These are phyloP conservation scores for Aspergillus homomorphus DNA, from an alignment of 495 filamentous ascomycete genomes.

Conservation along the genomic window DNA sequence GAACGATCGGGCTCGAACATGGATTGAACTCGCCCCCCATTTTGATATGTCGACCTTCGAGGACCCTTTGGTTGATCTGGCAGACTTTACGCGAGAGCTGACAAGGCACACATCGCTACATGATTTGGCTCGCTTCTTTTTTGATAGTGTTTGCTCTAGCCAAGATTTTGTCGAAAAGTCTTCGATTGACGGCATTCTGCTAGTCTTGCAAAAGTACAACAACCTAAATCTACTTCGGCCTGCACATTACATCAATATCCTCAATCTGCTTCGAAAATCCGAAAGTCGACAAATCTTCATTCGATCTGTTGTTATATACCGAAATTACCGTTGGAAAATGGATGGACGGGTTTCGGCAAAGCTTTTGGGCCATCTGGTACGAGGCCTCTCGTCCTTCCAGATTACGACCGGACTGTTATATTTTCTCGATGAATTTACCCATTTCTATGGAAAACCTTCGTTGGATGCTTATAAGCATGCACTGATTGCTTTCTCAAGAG, in stretches of 20 bases:
- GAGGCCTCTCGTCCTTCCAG: conserved; percentile 21
- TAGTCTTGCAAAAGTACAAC: conserved; percentile 25
- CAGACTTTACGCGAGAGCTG: conserved; percentile 14
- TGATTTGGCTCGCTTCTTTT: conserved; percentile 22
- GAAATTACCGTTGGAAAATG: conserved; percentile 36
- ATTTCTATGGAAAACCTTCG: conserved; percentile 28
- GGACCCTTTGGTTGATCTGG: conserved; percentile 17
- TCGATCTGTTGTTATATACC: conserved; percentile 37
- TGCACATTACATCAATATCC: conserved; percentile 28
- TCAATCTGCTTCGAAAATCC: conserved; percentile 27
- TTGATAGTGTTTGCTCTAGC: conserved; percentile 23
- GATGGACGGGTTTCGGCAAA: conserved; percentile 12
- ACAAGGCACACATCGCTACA: conserved; percentile 1
- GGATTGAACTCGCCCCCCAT: conserved; percentile 8
- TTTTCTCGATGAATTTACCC: conserved; percentile 53
- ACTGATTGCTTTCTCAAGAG: conserved; percentile 30
- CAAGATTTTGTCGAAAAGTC: conserved; percentile 19
- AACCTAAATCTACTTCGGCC: conserved; percentile 21
- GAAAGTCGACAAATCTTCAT: conserved; percentile 23
- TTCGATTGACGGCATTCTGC: conserved; percentile 27
- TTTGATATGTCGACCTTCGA: conserved; percentile 14
- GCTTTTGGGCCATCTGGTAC: conserved; percentile 25
- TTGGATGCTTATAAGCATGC: conserved; percentile 30
- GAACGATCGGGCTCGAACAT: conserved; percentile 5
- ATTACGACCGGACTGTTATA: conserved; percentile 36